Percentiles rank a stretch among this genome's conserved stretches.
Conservation (phyloP, 306 rosid species). For the Abrus precatorius region DNA sequence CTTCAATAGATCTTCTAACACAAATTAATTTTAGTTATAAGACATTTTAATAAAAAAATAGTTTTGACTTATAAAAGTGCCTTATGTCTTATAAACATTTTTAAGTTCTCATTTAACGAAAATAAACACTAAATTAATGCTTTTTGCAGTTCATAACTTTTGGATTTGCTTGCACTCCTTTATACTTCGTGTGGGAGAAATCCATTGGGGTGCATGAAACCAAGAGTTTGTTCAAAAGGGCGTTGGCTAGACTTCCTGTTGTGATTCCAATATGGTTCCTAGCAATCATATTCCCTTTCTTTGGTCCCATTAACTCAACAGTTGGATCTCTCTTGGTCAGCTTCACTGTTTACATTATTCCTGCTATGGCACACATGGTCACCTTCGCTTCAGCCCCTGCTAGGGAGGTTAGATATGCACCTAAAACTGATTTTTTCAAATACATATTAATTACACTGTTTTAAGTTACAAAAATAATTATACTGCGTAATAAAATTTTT, state of each 20-base stretch:
- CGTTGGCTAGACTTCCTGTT: slow-evolving; percentile 86
- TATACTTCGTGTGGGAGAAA: slow-evolving; percentile 99
- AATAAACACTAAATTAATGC: no score
- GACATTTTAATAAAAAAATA: not conserved
- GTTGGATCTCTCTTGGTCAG: slow-evolving; percentile 98
- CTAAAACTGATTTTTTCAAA: not conserved
- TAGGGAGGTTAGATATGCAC: slow-evolving; percentile 71
- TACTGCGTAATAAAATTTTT: no score
- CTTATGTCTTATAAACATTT: not conserved
- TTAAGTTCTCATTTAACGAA: not conserved
- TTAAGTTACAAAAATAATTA: no score
- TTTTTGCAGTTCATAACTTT: slow-evolving; percentile 88
- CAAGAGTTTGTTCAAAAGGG: slow-evolving; percentile 84
- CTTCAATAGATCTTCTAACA: not conserved
- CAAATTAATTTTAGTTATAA: not conserved
- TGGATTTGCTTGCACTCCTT: slow-evolving; percentile 98
- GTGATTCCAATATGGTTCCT: slow-evolving; percentile 98
- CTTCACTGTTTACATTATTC: slow-evolving; percentile 99
- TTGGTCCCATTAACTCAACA: slow-evolving; percentile 95
- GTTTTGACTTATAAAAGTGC: not conserved
- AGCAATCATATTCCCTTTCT: slow-evolving; percentile 95
- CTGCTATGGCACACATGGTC: slow-evolving; percentile 94
- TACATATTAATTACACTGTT: no score
- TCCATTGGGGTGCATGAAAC: slow-evolving; percentile 84
- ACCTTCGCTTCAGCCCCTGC: slow-evolving; percentile 85